Evolutionary conservation across 768 basidiomycete species (phyloP).

Genomic region (Suillus lakei): DNA sequence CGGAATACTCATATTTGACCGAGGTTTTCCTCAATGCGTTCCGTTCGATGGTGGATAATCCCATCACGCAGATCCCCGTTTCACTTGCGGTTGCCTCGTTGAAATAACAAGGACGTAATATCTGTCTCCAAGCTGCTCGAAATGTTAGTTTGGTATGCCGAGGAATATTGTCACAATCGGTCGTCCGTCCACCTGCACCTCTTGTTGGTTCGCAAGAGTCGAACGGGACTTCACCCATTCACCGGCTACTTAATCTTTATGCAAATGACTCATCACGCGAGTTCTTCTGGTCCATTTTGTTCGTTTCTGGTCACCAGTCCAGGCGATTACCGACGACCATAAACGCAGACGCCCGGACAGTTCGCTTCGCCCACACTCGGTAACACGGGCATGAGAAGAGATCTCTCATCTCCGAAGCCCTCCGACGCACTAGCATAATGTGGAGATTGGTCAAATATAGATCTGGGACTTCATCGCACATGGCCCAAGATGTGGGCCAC

Average conservation of each 20-base stretch:
- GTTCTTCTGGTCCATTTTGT: neutral
- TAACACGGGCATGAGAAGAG: neutral
- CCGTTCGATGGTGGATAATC: neutral
- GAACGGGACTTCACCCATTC: neutral
- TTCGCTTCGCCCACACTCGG: neutral
- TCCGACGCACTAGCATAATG: neutral
- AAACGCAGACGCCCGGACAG: neutral
- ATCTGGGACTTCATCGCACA: neutral
- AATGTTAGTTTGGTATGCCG: neutral
- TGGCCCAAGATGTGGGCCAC: neutral
- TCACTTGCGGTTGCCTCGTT: neutral
- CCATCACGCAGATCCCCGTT: constrained; percentile 4
- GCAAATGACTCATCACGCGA: neutral
- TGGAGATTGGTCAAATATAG: neutral
- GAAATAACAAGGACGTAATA: neutral
- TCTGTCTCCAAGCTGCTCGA: neutral
- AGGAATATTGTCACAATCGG: neutral
- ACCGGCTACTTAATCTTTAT: neutral
- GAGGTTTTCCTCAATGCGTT: neutral
- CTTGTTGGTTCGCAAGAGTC: neutral
- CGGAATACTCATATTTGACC: neutral
- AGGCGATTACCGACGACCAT: neutral
- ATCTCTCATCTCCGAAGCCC: neutral
- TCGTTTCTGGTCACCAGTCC: neutral
- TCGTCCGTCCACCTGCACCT: neutral